phyloP scores from a whole-genome alignment of 306 rosid genomes.

The Amphicarpaea edgeworthii region DNA sequence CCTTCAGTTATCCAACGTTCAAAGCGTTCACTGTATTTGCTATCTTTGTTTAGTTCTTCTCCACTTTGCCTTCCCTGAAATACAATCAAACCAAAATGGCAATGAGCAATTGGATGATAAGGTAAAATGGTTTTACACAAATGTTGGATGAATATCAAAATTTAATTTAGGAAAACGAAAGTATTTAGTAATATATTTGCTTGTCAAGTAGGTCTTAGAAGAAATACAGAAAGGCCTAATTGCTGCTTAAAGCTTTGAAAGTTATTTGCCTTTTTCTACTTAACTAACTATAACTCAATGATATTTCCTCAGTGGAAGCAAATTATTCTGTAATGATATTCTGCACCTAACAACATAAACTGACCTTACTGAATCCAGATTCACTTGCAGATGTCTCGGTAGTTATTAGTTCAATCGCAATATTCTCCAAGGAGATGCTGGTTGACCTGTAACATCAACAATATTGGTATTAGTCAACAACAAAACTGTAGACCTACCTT shows the following conservation, averaged over 20 bases:
- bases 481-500: slow-evolving; percentile 19
- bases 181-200: background rate
- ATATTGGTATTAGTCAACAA: slow-evolving; percentile 19
- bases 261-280: background rate
- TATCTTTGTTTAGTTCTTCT: slow-evolving; percentile 44
- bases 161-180: background rate
- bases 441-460: slow-evolving; percentile 57
- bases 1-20: slow-evolving; percentile 58
- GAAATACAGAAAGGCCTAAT: background rate
- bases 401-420: slow-evolving; percentile 59
- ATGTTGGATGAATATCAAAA: background rate
- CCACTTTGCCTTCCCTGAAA: slow-evolving; percentile 58
- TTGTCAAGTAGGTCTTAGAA: background rate
- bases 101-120: background rate
- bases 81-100: slow-evolving; percentile 4
- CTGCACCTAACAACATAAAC: slow-evolving; percentile 35
- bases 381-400: slow-evolving; percentile 69
- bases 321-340: slow-evolving; percentile 14
- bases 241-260: background rate
- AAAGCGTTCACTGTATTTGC: slow-evolving; percentile 50
- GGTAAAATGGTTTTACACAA: too few relatives aligned
- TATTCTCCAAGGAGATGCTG: slow-evolving; percentile 73
- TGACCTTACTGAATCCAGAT: slow-evolving; percentile 71
- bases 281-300: background rate
- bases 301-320: slow-evolving; percentile 29